Evolutionary conservation across 257 asterid species (phyloP).

Genomic region (Plectranthus barbatus): DNA sequence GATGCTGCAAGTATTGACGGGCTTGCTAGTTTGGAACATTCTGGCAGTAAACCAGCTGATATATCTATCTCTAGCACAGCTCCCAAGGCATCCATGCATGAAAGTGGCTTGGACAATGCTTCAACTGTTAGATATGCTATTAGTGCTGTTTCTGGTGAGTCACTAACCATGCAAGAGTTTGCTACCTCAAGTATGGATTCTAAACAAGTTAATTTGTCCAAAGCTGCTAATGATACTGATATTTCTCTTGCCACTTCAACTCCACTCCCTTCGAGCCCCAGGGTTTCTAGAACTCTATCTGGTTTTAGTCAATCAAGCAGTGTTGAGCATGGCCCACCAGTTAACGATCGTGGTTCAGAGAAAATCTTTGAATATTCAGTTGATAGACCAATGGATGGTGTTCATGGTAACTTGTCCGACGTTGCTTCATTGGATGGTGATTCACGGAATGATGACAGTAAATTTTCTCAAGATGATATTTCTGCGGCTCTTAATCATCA

Average conservation of each 20-base stretch:
- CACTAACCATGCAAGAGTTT: constrained; percentile 35
- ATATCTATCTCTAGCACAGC: constrained; percentile 45
- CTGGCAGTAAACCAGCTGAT: constrained; percentile 41
- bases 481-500: constrained; percentile 45
- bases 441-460: constrained; percentile 41
- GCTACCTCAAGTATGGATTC: constrained; percentile 38
- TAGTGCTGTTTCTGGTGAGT: constrained; percentile 36
- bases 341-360: constrained; percentile 39
- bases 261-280: constrained; percentile 69
- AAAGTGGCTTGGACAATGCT: constrained; percentile 41
- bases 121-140: constrained; percentile 33
- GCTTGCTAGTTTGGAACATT: constrained; percentile 31
- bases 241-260: constrained; percentile 48
- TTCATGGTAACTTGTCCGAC: constrained; percentile 46
- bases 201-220: constrained; percentile 34
- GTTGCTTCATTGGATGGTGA: constrained; percentile 52
- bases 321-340: constrained; percentile 43
- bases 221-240: constrained; percentile 31
- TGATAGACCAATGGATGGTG: constrained; percentile 59
- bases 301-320: constrained; percentile 53
- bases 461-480: constrained; percentile 49
- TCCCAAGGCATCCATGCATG: constrained; percentile 41
- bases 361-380: constrained; percentile 58
- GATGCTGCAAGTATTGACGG: constrained; percentile 49
- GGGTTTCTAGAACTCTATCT: constrained; percentile 57